Base-by-base conservation (phyloP, 805 yeast genomes). In the Schizosaccharomyces japonicus region DNA sequence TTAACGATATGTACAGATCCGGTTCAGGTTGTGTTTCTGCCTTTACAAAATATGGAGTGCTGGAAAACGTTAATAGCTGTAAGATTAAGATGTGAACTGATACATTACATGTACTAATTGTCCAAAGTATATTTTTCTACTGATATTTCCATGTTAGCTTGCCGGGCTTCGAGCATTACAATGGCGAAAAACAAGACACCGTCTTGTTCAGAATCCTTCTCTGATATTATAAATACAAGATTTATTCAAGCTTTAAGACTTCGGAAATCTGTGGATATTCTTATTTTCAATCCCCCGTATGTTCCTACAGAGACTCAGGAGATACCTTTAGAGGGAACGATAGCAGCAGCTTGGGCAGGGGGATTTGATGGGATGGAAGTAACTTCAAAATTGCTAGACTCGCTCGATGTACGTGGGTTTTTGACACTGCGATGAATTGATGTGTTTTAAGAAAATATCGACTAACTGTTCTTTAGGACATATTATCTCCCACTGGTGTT, bases 281-380 rank as follows among this genome's bases (percentile, higher is more conserved):
- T 45, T 4, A 15, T 45, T 10, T 45, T 45, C 26, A 45, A 45
- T 23, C 47, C 47, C 33, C 47, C 47, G 5, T 45, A 45, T 31
- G 36, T 31, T 19, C 47, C 47, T 17, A 45, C 47, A 1, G 27
- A 29, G 23, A 15, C 19, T 11, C 23, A 29, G 19, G 47, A 45
- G 30, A 32, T 45, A 19, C 36, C 31, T 10, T 15, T 15, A 7
- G 39, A 29, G 19, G 45, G 30, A 8, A 19, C 21, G 13, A 45
- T 45, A 3, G 47, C 47, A 8, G 13, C 47, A 21, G 13, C 47
- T 31, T 45, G 47, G 47, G 47, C 47, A 15, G 47, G 47, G 11
- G 47, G 47, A 3, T 3, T 28, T 4, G 33, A 29, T 28, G 46
- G 46, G 13, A 45, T 45, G 36, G 40, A 29, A 13, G 47, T 29